Percentiles rank a stretch among this genome's conserved stretches.
These are phyloP conservation scores for Lactifluus hygrophoroides DNA, from an alignment of 768 basidiomycete genomes.

Conservation along the genomic window DNA sequence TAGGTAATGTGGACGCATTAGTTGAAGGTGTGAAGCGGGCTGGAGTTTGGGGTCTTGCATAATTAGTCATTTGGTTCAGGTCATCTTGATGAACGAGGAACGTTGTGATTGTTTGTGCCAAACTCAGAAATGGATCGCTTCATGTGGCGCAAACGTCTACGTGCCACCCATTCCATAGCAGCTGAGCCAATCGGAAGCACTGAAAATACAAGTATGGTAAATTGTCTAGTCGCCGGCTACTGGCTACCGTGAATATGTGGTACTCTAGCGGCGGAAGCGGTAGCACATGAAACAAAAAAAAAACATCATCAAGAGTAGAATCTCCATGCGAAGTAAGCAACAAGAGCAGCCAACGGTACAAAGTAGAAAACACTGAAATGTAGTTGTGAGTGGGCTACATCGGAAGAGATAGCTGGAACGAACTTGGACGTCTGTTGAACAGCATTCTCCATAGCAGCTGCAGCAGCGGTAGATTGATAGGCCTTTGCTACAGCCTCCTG, in stretches of 20 bases:
- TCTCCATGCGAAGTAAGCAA: constrained; percentile 41
- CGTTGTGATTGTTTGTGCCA: too few relatives aligned
- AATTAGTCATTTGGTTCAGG: neutral
- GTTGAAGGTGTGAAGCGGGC: constrained; percentile 82
- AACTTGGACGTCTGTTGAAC: constrained; percentile 21
- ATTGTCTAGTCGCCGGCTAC: neutral
- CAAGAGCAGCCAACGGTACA: constrained; percentile 35
- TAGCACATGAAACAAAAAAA: neutral
- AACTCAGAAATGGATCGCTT: too few relatives aligned
- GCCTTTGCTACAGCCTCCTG: constrained; percentile 13
- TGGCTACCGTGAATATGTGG: neutral
- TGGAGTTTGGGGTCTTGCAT: constrained; percentile 76
- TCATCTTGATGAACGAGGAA: too few relatives aligned
- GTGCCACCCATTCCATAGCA: neutral
- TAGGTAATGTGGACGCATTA: constrained; percentile 87
- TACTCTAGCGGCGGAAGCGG: neutral
- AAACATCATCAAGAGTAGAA: constrained; percentile 25
- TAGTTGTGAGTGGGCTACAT: neutral
- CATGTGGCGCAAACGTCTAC: too few relatives aligned
- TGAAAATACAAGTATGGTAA: constrained; percentile 8
- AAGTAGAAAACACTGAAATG: constrained; percentile 31
- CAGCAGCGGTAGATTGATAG: constrained; percentile 6
- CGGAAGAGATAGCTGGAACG: neutral
- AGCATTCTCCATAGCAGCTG: constrained; percentile 15
- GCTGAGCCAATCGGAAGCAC: neutral